Conservation (phyloP, 2,329 filamentous ascomycete species). For the Thelonectria discophora region DNA sequence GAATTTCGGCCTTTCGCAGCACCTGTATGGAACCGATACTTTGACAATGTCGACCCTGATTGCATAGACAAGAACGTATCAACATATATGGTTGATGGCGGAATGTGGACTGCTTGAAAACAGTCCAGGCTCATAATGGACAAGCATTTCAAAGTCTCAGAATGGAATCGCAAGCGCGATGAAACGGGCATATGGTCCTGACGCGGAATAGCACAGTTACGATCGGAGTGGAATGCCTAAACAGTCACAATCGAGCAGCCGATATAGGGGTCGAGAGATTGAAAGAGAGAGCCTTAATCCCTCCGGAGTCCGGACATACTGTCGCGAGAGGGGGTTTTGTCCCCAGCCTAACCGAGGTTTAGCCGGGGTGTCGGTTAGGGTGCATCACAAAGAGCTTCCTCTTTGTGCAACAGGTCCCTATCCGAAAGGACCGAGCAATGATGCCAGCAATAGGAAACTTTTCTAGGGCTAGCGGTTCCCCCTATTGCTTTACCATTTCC, state of each 20-base stretch:
- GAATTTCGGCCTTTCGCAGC: neutral
- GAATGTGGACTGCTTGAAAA: conserved; percentile 22
- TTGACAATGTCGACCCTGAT: neutral
- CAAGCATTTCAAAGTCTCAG: neutral
- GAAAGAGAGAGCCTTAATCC: too few species aligned
- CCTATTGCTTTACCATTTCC: conserved; percentile 13
- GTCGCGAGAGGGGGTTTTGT: too few species aligned
- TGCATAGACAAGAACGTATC: conserved; percentile 5
- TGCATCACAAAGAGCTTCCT: too few species aligned
- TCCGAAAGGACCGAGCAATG: neutral
- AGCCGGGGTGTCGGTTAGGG: too few species aligned
- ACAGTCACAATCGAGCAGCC: too few species aligned
- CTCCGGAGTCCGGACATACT: too few species aligned
- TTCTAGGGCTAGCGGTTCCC: neutral
- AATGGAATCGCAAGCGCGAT: neutral
- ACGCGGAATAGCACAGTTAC: neutral
- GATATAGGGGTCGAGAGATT: too few species aligned
- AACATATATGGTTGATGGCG: conserved; percentile 19
- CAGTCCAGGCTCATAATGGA: conserved; percentile 21
- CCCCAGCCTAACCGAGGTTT: too few species aligned
- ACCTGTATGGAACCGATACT: neutral
- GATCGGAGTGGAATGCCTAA: too few species aligned
- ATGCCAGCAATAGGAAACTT: conserved; percentile 14
- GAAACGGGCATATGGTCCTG: neutral
- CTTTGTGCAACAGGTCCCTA: too few species aligned